Percentiles rank a stretch among this genome's conserved stretches.
Conservation (phyloP, 2,329 filamentous ascomycete species). For the Apiospora malaysiana region DNA sequence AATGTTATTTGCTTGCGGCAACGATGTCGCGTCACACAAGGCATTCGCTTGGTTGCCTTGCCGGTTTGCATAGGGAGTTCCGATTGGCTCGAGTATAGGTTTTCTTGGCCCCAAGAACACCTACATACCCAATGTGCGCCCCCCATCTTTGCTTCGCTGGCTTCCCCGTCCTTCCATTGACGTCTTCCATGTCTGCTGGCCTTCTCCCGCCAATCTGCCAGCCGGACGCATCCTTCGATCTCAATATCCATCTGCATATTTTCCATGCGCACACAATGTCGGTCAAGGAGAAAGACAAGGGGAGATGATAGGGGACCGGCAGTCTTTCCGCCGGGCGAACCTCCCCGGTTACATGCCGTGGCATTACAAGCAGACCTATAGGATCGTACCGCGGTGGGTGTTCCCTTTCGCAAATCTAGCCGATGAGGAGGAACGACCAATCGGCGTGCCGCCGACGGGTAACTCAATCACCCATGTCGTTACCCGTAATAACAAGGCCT, state of each 20-base stretch:
- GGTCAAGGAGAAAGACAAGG: not conserved
- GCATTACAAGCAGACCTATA: not conserved
- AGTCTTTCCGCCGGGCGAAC: not conserved
- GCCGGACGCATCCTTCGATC: not conserved
- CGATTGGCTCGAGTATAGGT: slow-evolving; percentile 3
- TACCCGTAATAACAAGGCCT: not conserved
- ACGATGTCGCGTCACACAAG: not conserved
- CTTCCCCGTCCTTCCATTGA: not conserved
- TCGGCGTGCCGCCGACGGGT: not conserved
- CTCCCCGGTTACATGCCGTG: not conserved
- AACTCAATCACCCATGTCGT: not conserved
- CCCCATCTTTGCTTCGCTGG: not conserved
- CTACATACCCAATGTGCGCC: slow-evolving; percentile 10
- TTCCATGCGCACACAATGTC: not conserved
- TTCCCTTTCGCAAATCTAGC: not conserved
- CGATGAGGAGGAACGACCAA: not conserved
- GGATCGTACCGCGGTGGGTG: not conserved
- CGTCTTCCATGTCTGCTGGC: not conserved
- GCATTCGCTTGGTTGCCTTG: not conserved
- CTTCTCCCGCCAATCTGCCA: not conserved
- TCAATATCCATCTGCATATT: not conserved
- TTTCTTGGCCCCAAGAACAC: not conserved
- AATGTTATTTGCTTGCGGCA: not conserved
- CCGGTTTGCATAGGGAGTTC: not conserved
- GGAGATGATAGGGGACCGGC: not conserved